Percentiles rank a stretch among this genome's conserved stretches.
These are phyloP conservation scores for Didymellaceae sp. DNA, from an alignment of 2,329 filamentous ascomycete genomes.

Conservation along the genomic window DNA sequence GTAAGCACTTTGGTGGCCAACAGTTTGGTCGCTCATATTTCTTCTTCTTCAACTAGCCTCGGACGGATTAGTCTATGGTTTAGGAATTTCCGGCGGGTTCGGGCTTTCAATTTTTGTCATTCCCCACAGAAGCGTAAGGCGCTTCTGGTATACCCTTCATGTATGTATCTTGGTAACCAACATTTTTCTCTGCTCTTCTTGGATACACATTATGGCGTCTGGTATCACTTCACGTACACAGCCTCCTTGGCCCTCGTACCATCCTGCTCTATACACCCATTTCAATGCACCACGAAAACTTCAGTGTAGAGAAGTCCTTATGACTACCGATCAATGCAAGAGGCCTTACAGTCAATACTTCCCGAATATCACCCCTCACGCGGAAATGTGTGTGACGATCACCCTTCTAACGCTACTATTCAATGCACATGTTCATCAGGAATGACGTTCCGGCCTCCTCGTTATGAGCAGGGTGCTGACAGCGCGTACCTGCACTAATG, in stretches of 20 bases:
- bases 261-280: not conserved
- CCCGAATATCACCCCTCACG: not conserved
- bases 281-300: slow-evolving; percentile 3
- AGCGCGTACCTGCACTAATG: slow-evolving; percentile 21
- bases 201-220: not conserved
- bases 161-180: slow-evolving; percentile 35
- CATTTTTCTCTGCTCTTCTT: not conserved
- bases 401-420: not conserved
- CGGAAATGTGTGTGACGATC: slow-evolving; percentile 5
- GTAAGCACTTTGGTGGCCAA: not conserved
- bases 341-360: slow-evolving; percentile 7
- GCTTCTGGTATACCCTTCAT: slow-evolving; percentile 46
- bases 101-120: slow-evolving; percentile 2
- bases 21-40: slow-evolving; percentile 4
- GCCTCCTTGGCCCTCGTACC: not conserved
- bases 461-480: slow-evolving; percentile 12
- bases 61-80: slow-evolving; percentile 3
- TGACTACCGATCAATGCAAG: slow-evolving; percentile 20
- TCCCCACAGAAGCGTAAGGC: slow-evolving; percentile 23
- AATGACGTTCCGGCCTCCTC: slow-evolving; percentile 16
- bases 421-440: slow-evolving; percentile 10
- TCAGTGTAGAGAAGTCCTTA: not conserved
- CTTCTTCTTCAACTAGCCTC: not conserved
- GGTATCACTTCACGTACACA: slow-evolving; percentile 1
- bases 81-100: slow-evolving; percentile 11